Evolutionary conservation across 805 yeast genomes (phyloP).

Genomic region (Yamadazyma ubonensis): DNA sequence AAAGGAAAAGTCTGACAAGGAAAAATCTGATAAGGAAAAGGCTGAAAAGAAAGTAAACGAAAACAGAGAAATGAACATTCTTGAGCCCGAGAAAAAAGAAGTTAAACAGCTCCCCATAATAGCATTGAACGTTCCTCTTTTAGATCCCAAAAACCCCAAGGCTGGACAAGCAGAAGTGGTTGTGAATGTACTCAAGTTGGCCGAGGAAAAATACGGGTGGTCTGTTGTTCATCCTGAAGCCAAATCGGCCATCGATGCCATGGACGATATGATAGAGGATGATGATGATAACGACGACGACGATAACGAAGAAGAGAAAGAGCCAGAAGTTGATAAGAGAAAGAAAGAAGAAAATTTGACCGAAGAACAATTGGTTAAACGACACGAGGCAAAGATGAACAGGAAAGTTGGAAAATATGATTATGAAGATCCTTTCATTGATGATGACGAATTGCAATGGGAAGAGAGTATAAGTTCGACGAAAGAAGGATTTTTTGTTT

Average conservation of each 20-base stretch:
- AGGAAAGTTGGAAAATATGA: slow-evolving; percentile 90
- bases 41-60: slow-evolving; percentile 4
- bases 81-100: slow-evolving; percentile 19
- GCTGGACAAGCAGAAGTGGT: slow-evolving; percentile 64
- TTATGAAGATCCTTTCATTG: slow-evolving; percentile 91
- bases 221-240: slow-evolving; percentile 66
- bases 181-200: slow-evolving; percentile 67
- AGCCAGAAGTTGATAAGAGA: slow-evolving; percentile 8
- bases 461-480: slow-evolving; percentile 93
- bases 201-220: slow-evolving; percentile 86
- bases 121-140: slow-evolving; percentile 54
- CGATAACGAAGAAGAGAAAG: slow-evolving; percentile 19
- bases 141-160: slow-evolving; percentile 44
- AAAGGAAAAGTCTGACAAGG: background rate
- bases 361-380: slow-evolving; percentile 44
- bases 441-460: slow-evolving; percentile 87
- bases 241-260: slow-evolving; percentile 52
- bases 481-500: slow-evolving; percentile 93
- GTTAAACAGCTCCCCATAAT: slow-evolving; percentile 46
- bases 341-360: slow-evolving; percentile 29
- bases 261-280: slow-evolving; percentile 38
- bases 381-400: slow-evolving; percentile 50
- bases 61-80: slow-evolving; percentile 1
- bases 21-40: background rate
- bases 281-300: slow-evolving; percentile 29